Percentiles rank a stretch among this genome's conserved stretches.
phyloP scores from a whole-genome alignment of 1,139 yeast genomes.

The Yamadazyma mexicana region DNA sequence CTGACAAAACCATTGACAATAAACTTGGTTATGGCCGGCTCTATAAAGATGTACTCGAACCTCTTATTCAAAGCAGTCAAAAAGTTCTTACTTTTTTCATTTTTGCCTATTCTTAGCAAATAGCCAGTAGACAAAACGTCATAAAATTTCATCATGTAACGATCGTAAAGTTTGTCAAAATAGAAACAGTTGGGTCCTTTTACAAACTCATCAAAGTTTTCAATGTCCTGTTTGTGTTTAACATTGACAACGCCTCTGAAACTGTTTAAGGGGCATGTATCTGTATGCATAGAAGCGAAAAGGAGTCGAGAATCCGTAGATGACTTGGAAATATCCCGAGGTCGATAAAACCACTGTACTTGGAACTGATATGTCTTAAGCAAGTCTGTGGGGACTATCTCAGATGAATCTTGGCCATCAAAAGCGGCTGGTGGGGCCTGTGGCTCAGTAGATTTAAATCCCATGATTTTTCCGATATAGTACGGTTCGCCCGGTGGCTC shows the following conservation, averaged over 20 bases:
- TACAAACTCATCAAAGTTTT: conserved; percentile 55
- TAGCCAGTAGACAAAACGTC: conserved; percentile 47
- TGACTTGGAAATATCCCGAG: conserved; percentile 74
- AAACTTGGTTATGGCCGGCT: conserved; percentile 66
- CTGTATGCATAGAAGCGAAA: conserved; percentile 86
- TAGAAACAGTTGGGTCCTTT: conserved; percentile 70
- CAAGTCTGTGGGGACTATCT: conserved; percentile 17
- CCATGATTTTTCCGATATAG: conserved; percentile 82
- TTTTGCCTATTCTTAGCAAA: conserved; percentile 10
- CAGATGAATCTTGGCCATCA: background rate
- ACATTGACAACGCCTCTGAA: conserved; percentile 78
- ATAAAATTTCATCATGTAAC: conserved; percentile 82
- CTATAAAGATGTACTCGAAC: conserved; percentile 74
- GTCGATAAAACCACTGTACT: conserved; percentile 91
- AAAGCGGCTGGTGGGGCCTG: background rate
- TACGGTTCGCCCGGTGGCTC: conserved; percentile 97
- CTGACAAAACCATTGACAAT: conserved; percentile 63
- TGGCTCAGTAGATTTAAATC: conserved; percentile 47
- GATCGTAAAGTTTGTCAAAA: conserved; percentile 82
- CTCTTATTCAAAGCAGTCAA: conserved; percentile 64
- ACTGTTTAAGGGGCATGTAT: conserved; percentile 73
- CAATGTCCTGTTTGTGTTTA: conserved; percentile 65
- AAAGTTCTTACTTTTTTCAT: conserved; percentile 52
- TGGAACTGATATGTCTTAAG: conserved; percentile 51
- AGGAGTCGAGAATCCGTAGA: conserved; percentile 72